Evolutionary conservation across 2,329 filamentous ascomycete species (phyloP).

Genomic region (Claviceps sp.): DNA sequence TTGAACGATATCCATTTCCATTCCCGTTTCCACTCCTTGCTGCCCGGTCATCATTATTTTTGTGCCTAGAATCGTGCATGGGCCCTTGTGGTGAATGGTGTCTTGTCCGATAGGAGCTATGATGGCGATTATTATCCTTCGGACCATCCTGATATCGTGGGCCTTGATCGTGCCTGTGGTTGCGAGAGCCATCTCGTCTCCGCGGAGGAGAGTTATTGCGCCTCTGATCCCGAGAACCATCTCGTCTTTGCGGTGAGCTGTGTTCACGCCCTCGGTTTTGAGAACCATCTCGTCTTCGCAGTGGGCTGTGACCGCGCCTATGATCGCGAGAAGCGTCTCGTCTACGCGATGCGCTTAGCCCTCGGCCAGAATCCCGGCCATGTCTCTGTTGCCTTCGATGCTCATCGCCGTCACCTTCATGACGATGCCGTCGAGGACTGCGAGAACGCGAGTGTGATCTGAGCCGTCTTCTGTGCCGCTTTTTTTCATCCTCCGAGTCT

Average conservation of each 20-base stretch:
- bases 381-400: conserved; percentile 8
- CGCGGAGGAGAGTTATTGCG: conserved; percentile 4
- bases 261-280: too few species aligned
- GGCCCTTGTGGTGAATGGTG: conserved; percentile 7
- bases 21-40: not conserved
- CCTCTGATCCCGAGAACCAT: conserved; percentile 8
- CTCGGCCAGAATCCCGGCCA: conserved; percentile 13
- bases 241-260: too few species aligned
- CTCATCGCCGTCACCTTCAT: conserved; percentile 10
- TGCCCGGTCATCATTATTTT: not conserved
- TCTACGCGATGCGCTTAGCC: conserved; percentile 10
- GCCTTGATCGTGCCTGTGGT: conserved; percentile 1
- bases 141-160: not conserved
- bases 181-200: too few species aligned
- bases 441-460: conserved; percentile 33
- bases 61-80: conserved; percentile 3
- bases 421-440: conserved; percentile 24
- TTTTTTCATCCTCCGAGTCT: not conserved
- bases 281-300: too few species aligned
- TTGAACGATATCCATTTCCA: not conserved
- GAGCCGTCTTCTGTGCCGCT: conserved; percentile 22
- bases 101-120: not conserved
- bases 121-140: not conserved
- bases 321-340: conserved; percentile 10
- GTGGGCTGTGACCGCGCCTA: not conserved